These are phyloP conservation scores for Cutaneotrichosporon cyanovorans DNA, from an alignment of 1,284 basidiomycete genomes.

Conservation along the genomic window DNA sequence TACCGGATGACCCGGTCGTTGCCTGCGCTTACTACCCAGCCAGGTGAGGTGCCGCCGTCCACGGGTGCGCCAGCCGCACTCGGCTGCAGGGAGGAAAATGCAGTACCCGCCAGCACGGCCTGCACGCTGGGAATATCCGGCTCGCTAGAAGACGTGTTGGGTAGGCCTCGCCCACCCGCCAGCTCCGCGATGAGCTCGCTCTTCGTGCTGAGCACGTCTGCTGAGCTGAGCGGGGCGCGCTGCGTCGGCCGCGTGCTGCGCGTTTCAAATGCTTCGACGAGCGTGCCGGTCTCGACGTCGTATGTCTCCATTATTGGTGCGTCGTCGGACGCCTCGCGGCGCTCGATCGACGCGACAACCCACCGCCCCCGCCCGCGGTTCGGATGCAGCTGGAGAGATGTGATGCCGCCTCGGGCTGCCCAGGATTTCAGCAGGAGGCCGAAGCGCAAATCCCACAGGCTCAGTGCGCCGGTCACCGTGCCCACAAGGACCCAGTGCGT, in stretches of 20 bases:
- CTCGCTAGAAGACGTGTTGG: conserved; percentile 11
- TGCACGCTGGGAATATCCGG: conserved; percentile 15
- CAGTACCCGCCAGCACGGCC: conserved; percentile 27
- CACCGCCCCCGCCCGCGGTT: conserved; percentile 68
- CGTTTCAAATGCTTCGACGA: conserved; percentile 43
- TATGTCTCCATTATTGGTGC: conserved; percentile 37
- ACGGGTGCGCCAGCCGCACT: conserved; percentile 8
- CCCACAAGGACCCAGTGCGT: conserved; percentile 81
- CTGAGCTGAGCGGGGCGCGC: neutral
- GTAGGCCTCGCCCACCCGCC: conserved; percentile 12
- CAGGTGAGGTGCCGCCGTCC: conserved; percentile 8
- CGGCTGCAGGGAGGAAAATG: conserved; percentile 21
- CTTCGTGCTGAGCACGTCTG: conserved; percentile 24
- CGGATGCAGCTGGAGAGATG: conserved; percentile 62
- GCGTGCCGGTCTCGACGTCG: conserved; percentile 43
- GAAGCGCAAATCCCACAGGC: conserved; percentile 91
- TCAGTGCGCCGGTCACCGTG: conserved; percentile 71
- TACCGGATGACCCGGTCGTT: conserved; percentile 42
- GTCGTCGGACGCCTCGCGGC: conserved; percentile 47
- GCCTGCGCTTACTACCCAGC: conserved; percentile 40
- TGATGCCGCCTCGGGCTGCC: conserved; percentile 59
- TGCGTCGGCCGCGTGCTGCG: conserved; percentile 21
- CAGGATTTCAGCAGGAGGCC: conserved; percentile 81
- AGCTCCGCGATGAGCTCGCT: conserved; percentile 27
- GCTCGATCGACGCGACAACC: conserved; percentile 65